Evolutionary conservation across 2,329 filamentous ascomycete species (phyloP), one percentile per base, ranked within the genome.

Genomic region (Elsinoe batatas): DNA sequence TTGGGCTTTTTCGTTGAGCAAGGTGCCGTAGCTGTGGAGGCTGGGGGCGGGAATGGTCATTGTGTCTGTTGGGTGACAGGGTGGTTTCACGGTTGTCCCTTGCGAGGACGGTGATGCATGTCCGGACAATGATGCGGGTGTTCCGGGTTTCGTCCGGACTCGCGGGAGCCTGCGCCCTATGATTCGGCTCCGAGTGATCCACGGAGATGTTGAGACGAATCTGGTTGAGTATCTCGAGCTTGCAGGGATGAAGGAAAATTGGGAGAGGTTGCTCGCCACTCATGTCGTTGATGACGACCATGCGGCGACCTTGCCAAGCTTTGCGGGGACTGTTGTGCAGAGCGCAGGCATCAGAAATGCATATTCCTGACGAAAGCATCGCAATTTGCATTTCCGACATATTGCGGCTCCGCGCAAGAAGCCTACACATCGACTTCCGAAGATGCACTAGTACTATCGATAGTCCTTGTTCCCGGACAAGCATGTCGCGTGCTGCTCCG

Each of bases 401-500:
- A 3, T 49, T 49, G 5, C 13, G 44, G 17, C 10, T 30, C 15
- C 15, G 3, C 44, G 22, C 30, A 22, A 33, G 20, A n/a, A 35
- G 11, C 44, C 44, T 26, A 49, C 17, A 13, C 26, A 49, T 49
- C 44, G 44, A 18, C 2, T 18, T 49, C 26, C 12, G 26, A 49
- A 44, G 12, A 54, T 54, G 51, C 51, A 13, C 10, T 40, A 20
- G 20, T 2, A 43, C 11, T 3, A 35, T 43, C 37, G 12, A 33
- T 20, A 43, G 38, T 13, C 18, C 22, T 32, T 42, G 22, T 47
- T 22, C 47, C 37, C 42, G 20, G 13, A 6, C 20, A 46, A 59
- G 30, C 8, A 74, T 74, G 69, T 74, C 74, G 15, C 67, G 74
- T 35, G 70, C 74, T 7, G 62, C 65, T 15, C 66, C 71, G 3